Evolutionary conservation across 176 grass and related monocot species (phyloP).

Genomic region (Guadua angustifolia): DNA sequence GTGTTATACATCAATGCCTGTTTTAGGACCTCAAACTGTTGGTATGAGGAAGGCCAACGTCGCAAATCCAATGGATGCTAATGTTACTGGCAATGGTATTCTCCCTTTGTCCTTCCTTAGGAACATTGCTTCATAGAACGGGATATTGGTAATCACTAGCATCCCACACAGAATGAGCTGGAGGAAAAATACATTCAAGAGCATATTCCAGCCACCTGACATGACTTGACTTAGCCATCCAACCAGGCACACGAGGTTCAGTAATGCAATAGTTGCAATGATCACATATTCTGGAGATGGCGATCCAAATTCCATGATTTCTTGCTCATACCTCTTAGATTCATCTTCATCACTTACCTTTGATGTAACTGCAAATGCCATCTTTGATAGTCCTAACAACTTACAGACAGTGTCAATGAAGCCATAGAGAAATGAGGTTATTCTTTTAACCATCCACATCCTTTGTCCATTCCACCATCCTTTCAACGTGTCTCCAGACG

Average conservation of each 20-base stretch:
- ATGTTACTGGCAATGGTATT: conserved; percentile 55
- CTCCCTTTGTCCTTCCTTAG: conserved; percentile 67
- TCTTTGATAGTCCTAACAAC: conserved; percentile 51
- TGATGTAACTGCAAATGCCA: conserved; percentile 59
- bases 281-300: conserved; percentile 60
- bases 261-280: conserved; percentile 54
- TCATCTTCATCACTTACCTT: conserved; percentile 59
- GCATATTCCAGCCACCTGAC: neutral
- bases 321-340: conserved; percentile 66
- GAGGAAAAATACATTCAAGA: conserved; percentile 43
- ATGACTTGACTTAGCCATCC: conserved; percentile 39
- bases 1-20: neutral
- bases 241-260: conserved; percentile 61
- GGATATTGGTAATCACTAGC: conserved; percentile 59
- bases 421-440: conserved; percentile 63
- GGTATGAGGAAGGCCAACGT: conserved; percentile 41
- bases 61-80: conserved; percentile 51
- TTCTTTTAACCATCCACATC: conserved; percentile 70
- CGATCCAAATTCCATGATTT: conserved; percentile 75
- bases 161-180: conserved; percentile 61
- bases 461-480: conserved; percentile 83
- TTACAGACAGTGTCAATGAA: conserved; percentile 48
- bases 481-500: conserved; percentile 51
- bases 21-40: conserved; percentile 39
- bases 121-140: conserved; percentile 79